Evolutionary conservation across 2,329 filamentous ascomycete species (phyloP), one percentile per base, ranked within the genome.

Genomic region (Monilinia laxa): DNA sequence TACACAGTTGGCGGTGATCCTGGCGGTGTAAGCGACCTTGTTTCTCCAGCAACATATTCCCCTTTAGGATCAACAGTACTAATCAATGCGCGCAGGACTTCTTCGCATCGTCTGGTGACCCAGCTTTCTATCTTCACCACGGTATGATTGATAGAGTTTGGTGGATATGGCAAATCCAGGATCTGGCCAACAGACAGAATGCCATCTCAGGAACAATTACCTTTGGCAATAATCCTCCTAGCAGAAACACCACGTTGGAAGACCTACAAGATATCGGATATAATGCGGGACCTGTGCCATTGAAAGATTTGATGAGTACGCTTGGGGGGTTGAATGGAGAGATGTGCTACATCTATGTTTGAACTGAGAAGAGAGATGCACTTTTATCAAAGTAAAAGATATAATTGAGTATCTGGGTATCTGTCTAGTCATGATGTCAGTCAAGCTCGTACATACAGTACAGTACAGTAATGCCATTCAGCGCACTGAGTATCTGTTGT

Each of bases 111-210:
- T 76, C 80, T 0, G 74, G 78, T 1, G 80, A 82, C 62, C 80
- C 81, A 1, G 78, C 73, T 2, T 82, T 82, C 71, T 82, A 78
- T 68, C 70, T 80, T 7, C 80, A 82, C 67, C 81, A 82, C 64
- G 79, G 75, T 0, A 77, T 80, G 71, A 77, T 82, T 53, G 81
- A 82, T 67, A 75, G 80, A 7, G 74, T 81, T 60, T 81, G 80
- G 72, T 82, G 79, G 72, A 79, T 82, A 67, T 82, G 80, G 80
- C 80, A 82, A 74, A 80, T 79, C 51, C 77, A 80, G 38, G 77
- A 81, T 68, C 79, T 71, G 72, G 74, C 57, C 73, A 78, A 55
- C 65, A 69, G 70, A n/a, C 65, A 69, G 40, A 68, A 69, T 40
- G 71, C 70, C n/a, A 31, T 75, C 28, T 68, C 77, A 76, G 76